Base-by-base conservation (phyloP, 1,139 yeast species). In the Geotrichum fermentans region DNA sequence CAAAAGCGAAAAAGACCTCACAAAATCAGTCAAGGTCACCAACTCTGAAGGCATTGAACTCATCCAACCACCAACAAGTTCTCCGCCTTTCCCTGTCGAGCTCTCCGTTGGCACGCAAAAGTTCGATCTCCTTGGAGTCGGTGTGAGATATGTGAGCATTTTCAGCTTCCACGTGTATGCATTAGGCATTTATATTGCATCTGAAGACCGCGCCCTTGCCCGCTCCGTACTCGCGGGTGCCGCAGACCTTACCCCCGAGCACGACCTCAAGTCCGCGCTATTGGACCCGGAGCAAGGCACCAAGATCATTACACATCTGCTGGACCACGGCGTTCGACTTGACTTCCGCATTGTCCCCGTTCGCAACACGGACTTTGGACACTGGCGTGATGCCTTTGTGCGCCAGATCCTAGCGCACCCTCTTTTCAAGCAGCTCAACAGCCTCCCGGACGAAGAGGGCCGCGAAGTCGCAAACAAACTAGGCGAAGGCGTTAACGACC, bases 291-390 rank as follows among this genome's bases (percentile, higher is more conserved):
- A 69, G 7, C 72, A 76, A 51, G 78, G 94, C 1, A 69, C 72
- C 7, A 72, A 74, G 3, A 62, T 86, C 20, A 65, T 87, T 21
- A 73, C 76, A 20, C 71, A 74, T 47, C 68, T 89, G 40, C 64
- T 88, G 40, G 79, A 77, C 41, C 68, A 75, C n/a, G 79, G 81
- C 10, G 76, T 85, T 20, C 75, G 79, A 52, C 73, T 88, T 58
- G 72, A 81, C 43, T 81, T 88, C 32, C 73, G 95, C 55, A 82
- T 92, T 55, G 82, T 84, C 17, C 97, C 98, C 0, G 82, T 84
- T 10, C 77, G 95, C 61, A 87, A 85, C 64, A 90, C 97, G 1
- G 97, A 90, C 65, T 87, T 84, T 66, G 80, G 80, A 55, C 97
- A 92, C 64, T 69, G 92, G 63, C 78, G 85, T 58, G 97, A 92